Conservation (phyloP, 192 early-diverging fungal genomes). For the Coemansia umbellata region DNA sequence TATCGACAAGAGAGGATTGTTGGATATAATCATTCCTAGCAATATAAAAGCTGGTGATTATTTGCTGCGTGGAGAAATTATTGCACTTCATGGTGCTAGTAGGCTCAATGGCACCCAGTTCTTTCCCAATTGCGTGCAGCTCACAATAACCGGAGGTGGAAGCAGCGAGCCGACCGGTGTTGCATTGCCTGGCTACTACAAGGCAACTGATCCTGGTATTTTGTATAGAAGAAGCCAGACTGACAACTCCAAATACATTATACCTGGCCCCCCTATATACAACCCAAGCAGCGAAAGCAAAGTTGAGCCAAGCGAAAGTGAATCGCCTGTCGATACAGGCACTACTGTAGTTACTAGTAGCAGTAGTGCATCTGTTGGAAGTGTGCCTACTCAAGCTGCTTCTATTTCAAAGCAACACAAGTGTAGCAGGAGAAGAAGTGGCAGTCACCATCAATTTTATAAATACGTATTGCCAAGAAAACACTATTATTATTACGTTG, state of each 20-base stretch:
- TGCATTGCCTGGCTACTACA: background rate
- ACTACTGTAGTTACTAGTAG: no score
- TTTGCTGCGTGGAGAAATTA: conserved; percentile 4
- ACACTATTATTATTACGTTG: no score
- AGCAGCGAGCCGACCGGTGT: background rate
- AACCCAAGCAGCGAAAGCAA: no score
- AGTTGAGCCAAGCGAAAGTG: no score
- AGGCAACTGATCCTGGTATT: background rate
- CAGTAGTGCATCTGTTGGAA: no score
- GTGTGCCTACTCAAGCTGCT: no score
- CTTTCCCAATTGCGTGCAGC: conserved; percentile 6
- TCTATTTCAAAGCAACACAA: no score
- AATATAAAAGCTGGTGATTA: conserved; percentile 6
- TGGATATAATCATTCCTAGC: background rate
- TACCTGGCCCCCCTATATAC: background rate
- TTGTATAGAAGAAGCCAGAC: no score
- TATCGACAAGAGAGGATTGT: background rate
- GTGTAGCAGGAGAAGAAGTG: no score
- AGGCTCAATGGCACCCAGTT: background rate
- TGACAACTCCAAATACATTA: background rate
- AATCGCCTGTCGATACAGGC: no score
- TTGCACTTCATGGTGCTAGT: conserved; percentile 6
- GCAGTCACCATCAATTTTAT: no score
- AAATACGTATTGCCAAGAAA: no score
- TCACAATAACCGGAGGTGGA: background rate